Base-by-base conservation (phyloP, 2,329 filamentous ascomycete species). In the Elsinoe fawcettii region DNA sequence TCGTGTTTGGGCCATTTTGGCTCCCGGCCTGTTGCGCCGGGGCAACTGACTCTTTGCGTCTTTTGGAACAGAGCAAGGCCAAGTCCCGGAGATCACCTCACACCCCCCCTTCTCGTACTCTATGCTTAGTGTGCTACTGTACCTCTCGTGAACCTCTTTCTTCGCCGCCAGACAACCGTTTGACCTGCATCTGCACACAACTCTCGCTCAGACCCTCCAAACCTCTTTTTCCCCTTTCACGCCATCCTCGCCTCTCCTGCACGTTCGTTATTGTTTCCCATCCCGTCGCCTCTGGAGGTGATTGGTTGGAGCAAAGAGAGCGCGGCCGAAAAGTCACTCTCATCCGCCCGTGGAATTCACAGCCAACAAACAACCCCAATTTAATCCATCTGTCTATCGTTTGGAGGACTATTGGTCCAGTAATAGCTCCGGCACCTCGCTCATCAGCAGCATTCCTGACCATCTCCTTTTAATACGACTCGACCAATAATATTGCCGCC, bases 231-330 rank as follows among this genome's bases (percentile, higher is more conserved):
- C 16, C 25, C 25, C 16, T 22, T 12, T 5, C 18, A 20, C 14
- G 20, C 44, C 25, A 18, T 12, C 44, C 44, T 49, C 22, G 44
- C 44, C 14, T 49, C 25, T 53, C 49, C 49, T 53, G 49, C 49
- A 53, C 49, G 49, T 53, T 53, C 49, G 49, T 53, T 53, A 53
- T 23, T 39, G 14, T 39, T 39, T 37, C 27, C 14, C 30, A 25
- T 53, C 49, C 49, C 30, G 18, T 53, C 32, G 49, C 49, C 49
- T 53, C 49, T 53, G 49, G 49, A 53, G 49, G 49, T 53, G 49
- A 53, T 53, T 53, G 49, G 49, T 34, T 34, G 18, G 34, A 53
- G 49, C 30, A 53, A 53, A 20, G 39, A 20, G 23, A 20, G 12
- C 14, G 7, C 6, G 18, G 14, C 20, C 32, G 39, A 23, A 53